Conservation (phyloP, 2,329 filamentous ascomycete species). For the Colletotrichum higginsianum region DNA sequence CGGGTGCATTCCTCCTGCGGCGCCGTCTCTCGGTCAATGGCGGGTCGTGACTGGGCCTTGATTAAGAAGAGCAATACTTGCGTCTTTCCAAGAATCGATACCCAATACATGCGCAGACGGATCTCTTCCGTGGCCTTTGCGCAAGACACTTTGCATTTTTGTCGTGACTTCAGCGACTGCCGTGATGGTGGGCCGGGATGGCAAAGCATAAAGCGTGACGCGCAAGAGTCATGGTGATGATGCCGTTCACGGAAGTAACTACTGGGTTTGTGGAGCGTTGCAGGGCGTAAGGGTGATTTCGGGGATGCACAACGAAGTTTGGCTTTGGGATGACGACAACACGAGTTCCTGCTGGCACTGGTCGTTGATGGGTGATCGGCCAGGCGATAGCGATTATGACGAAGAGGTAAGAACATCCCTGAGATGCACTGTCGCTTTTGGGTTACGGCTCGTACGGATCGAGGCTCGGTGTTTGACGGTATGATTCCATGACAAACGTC, state of each 20-base stretch:
- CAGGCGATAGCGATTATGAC: constrained; percentile 11
- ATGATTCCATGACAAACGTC: neutral
- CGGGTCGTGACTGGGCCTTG: constrained; percentile 6
- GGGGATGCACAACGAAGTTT: constrained; percentile 24
- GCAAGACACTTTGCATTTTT: constrained; percentile 6
- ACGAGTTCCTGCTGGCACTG: neutral
- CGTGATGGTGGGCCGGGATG: neutral
- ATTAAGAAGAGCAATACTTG: constrained; percentile 2
- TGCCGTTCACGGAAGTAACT: constrained; percentile 20
- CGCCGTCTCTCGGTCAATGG: constrained; percentile 33
- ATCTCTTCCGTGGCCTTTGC: constrained; percentile 1
- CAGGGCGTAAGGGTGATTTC: constrained; percentile 16
- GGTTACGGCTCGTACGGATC: constrained; percentile 24
- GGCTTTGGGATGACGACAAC: constrained; percentile 25
- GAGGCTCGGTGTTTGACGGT: constrained; percentile 15
- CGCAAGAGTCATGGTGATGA: constrained; percentile 22
- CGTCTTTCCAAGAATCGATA: constrained; percentile 10
- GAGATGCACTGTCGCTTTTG: constrained; percentile 2
- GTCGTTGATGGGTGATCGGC: constrained; percentile 16
- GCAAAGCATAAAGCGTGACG: neutral
- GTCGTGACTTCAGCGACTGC: neutral
- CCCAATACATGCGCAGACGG: neutral
- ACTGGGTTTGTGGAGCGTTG: constrained; percentile 20
- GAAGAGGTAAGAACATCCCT: constrained; percentile 20
- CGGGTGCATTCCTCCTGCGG: constrained; percentile 31